A percentile compares a stretch with the other conserved stretches of the same genome.
These are phyloP conservation scores for Durusdinium trenchii DNA, from an alignment of 73 alveolate genomes.

Conservation along the genomic window DNA sequence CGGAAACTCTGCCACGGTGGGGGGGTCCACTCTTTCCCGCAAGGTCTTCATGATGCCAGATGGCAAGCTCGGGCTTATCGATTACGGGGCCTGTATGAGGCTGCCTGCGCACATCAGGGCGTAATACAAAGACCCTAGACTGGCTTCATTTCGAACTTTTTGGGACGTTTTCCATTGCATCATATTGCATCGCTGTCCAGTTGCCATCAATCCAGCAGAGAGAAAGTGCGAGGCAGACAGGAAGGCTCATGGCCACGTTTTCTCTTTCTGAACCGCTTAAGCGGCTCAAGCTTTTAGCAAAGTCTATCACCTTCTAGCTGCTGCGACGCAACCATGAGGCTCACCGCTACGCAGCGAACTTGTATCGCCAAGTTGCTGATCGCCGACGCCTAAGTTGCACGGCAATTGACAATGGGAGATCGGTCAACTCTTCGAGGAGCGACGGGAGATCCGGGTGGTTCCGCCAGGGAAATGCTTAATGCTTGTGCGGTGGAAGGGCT, in stretches of 20 bases:
- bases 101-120: no score
- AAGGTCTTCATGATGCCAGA: constrained; percentile 78
- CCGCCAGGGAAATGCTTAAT: neutral
- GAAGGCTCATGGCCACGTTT: no score
- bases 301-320: neutral
- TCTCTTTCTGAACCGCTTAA: no score
- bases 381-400: neutral
- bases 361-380: constrained; percentile 62
- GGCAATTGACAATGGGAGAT: neutral
- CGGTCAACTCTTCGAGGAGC: neutral
- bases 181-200: no score
- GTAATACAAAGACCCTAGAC: no score
- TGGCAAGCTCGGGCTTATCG: constrained; percentile 82
- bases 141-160: no score
- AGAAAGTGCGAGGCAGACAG: no score
- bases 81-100: constrained; percentile 95
- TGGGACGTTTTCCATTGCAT: no score
- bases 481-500: neutral
- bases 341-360: constrained; percentile 64
- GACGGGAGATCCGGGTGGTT: neutral
- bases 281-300: neutral
- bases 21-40: neutral
- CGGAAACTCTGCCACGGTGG: neutral
- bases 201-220: no score
- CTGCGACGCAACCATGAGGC: neutral